Percentiles rank a stretch among this genome's conserved stretches.
Evolutionary conservation across 495 filamentous ascomycete genomes (phyloP).

Genomic region (Annulohypoxylon nitens): DNA sequence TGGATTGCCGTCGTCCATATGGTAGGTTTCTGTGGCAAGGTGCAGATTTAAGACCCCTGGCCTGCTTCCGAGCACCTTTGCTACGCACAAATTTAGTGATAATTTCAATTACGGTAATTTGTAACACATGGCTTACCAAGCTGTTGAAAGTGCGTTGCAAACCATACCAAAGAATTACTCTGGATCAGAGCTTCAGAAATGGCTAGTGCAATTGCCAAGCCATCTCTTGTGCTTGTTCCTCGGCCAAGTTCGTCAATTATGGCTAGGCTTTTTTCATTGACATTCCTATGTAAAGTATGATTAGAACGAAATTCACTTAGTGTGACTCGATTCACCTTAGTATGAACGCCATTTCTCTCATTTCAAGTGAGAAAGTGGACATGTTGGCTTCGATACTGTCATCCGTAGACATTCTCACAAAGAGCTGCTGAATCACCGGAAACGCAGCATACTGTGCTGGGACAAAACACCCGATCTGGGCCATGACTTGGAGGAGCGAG

Average conservation of each 20-base stretch:
- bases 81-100: conserved; percentile 49
- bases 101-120: background rate
- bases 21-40: conserved; percentile 75
- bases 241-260: conserved; percentile 95
- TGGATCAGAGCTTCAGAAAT: conserved; percentile 88
- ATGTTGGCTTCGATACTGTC: conserved; percentile 93
- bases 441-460: conserved; percentile 87
- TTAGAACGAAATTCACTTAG: conserved; percentile 51
- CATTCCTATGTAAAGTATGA: conserved; percentile 65
- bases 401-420: conserved; percentile 86
- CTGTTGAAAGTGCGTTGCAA: conserved; percentile 91
- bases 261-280: conserved; percentile 79
- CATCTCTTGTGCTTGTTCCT: conserved; percentile 90
- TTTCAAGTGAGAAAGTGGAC: conserved; percentile 93
- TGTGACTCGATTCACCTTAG: conserved; percentile 67
- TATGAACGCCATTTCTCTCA: conserved; percentile 96
- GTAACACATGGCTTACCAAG: conserved; percentile 60
- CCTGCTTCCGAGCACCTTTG: conserved; percentile 77
- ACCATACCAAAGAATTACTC: conserved; percentile 84
- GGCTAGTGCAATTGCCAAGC: conserved; percentile 87
- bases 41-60: conserved; percentile 85
- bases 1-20: conserved; percentile 55
- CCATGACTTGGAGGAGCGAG: conserved; percentile 89
- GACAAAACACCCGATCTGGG: conserved; percentile 92
- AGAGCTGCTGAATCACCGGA: conserved; percentile 83